Percentiles rank a stretch among this genome's conserved stretches.
phyloP scores from a whole-genome alignment of 75 land plant genomes.

The Larix kaempferi region DNA sequence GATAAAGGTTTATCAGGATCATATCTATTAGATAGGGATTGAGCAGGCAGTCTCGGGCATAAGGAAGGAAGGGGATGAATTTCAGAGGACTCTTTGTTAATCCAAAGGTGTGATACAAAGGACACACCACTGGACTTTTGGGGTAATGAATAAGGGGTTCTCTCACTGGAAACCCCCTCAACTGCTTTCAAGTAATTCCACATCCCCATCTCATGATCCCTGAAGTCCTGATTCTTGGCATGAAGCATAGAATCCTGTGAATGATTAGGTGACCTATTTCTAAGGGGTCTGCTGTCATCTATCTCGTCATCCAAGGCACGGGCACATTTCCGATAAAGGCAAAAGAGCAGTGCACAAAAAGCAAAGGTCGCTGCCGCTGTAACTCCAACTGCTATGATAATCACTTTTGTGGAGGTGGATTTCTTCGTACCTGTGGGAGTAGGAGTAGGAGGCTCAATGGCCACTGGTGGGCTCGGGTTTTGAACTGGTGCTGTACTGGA shows the following conservation, averaged over 20 bases:
- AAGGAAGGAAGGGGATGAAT: neutral
- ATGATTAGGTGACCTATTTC: neutral
- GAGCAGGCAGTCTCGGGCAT: neutral
- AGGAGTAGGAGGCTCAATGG: neutral
- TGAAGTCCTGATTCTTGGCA: neutral
- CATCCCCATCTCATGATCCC: neutral
- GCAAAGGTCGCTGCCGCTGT: slow-evolving; percentile 35
- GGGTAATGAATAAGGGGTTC: neutral
- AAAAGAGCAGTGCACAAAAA: slow-evolving; percentile 30
- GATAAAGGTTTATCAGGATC: neutral
- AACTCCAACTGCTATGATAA: slow-evolving; percentile 37
- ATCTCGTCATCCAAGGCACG: neutral
- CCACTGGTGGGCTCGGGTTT: neutral
- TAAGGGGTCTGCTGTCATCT: slow-evolving; percentile 58
- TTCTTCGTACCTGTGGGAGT: neutral
- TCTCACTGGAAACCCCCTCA: neutral
- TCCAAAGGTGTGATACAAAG: neutral
- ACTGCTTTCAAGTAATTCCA: neutral
- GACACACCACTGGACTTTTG: neutral
- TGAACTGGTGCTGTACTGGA: neutral
- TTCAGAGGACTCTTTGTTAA: neutral
- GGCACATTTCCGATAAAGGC: slow-evolving; percentile 17
- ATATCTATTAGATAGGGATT: neutral
- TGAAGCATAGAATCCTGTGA: neutral
- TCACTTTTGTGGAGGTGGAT: neutral